Evolutionary conservation across 768 basidiomycete species (phyloP), one percentile per base, ranked within the genome.

Genomic region (Boletus sp.): DNA sequence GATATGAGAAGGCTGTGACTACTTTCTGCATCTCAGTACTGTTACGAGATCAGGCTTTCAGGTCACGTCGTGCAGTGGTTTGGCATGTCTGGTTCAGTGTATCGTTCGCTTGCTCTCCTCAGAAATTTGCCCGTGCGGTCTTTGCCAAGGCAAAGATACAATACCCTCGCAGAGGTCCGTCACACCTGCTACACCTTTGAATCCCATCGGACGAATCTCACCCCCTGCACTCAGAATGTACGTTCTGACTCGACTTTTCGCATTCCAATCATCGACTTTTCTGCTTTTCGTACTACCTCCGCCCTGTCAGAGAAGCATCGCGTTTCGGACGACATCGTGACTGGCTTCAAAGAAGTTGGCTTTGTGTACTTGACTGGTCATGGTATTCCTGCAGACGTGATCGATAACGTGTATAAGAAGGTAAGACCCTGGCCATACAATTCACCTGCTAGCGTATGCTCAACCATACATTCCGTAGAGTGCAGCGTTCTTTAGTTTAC

Each of bases 221-320:
- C 40, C n/a, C 24, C 24, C 28, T 36, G 8, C 3, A 7, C 15
- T 29, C 61, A 79, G 73, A 71, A 71, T 24, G 68, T 67, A 33
- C 71, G 68, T 24, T 71, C 73, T 11, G 72, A 76, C 40, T 62
- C 67, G 36, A 72, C 72, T 11, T 86, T 88, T 65, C 75, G 73
- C 36, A 91, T 93, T 52, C 92, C 92, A 28, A 74, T 92, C 30
- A 83, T 94, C 63, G 84, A 92, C 75, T 92, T 94, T 61, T 76
- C 82, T 62, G 84, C 81, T 54, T 92, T 86, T 67, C 78, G 80
- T 54, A 64, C 74, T 20, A 78, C 83, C 1, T 65, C 72, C 17
- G 78, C 83, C 0, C 47, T 65, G 2, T 71, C 75, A 12, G 85
- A 89, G 65, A 89, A 83, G 73, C 78, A 80, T 24, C 24, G 24